Evolutionary conservation across 2,329 filamentous ascomycete genomes (phyloP), one percentile per base, ranked within the genome.

Genomic region (Venturia nashicola): DNA sequence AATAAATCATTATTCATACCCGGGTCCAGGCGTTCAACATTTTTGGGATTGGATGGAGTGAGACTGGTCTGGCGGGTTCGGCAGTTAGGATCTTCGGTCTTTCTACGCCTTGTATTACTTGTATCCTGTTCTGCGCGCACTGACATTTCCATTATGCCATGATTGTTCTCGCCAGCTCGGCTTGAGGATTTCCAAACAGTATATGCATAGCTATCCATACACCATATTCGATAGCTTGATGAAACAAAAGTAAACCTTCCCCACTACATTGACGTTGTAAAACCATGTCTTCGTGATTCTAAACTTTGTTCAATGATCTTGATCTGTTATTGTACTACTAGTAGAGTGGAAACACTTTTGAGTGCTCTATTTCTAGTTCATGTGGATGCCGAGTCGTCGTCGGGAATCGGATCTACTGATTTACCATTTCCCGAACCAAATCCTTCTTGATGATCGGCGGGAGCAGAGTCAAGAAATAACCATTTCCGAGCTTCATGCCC

Each of bases 71-170:
- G 39, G 36, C 59, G 34, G 57, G 11, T 42, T 16, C 36, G 27
- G 14, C 20, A 27, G 7, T 27, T 39, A 8, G 4, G 27, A 1
- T 39, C 23, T 27, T 32, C 2, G 32, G n/a, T 60, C 11, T 44
- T 60, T 60, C 59, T 60, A 18, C 39, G 42, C 42, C 20, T 42
- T 60, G 59, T 60, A 44, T 43, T 60, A 44, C 4, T 48, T 60
- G 36, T 60, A 44, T 60, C 32, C 23, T 44, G 20, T 16, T 44
- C 32, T 34, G 16, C n/a, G 39, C 39, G 59, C 59, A 34, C n/a
- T 44, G 27, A 42, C 59, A 5, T 60, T 36, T 36, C 14, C 40
- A 9, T 39, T 23, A 27, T 60, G 36, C 12, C 27, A 36, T n/a
- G 27, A 36, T 34, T 8, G 14, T 57, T 18, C 48, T 57, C 51